These are phyloP conservation scores for Bolboschoenoplectus hybrid DNA, from an alignment of 202 grass and related monocot species.

Conservation along the genomic window DNA sequence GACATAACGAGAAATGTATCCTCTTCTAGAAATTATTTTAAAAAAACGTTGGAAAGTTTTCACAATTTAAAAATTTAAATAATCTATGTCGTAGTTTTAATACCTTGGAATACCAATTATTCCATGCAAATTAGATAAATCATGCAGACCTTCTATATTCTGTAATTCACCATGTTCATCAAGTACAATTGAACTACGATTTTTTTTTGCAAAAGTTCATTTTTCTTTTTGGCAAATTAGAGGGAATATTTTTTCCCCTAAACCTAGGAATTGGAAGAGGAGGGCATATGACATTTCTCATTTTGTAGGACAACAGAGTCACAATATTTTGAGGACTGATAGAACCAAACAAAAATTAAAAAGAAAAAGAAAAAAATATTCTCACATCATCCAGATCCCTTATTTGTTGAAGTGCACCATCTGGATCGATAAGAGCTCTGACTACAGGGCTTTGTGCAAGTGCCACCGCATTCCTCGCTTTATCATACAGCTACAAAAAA, in stretches of 20 bases:
- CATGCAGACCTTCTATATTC: not conserved
- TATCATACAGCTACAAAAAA: slow-evolving; percentile 81
- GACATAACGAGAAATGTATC: not conserved
- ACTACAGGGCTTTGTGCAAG: slow-evolving; percentile 96
- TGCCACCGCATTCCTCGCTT: slow-evolving; percentile 96
- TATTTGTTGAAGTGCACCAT: slow-evolving; percentile 94
- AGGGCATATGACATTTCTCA: not conserved
- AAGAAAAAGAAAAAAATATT: slow-evolving; percentile 8
- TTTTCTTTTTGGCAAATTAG: not conserved
- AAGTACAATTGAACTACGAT: not conserved
- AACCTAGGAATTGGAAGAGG: not conserved
- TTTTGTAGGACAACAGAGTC: not conserved
- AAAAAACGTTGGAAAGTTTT: not conserved
- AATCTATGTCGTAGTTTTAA: not conserved
- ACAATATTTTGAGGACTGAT: not conserved
- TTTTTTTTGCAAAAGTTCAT: not conserved
- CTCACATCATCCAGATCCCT: slow-evolving; percentile 89
- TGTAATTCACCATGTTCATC: not conserved
- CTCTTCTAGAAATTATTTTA: not conserved
- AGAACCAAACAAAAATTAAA: not conserved
- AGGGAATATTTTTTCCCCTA: not conserved
- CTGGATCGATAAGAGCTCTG: slow-evolving; percentile 90
- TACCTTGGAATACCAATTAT: not conserved
- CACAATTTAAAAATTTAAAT: not conserved
- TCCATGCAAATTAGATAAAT: not conserved